A percentile compares a stretch with the other conserved stretches of the same genome.
These are phyloP conservation scores for Petasospora rhodanensis DNA, from an alignment of 1,139 yeast species.

Conservation along the genomic window DNA sequence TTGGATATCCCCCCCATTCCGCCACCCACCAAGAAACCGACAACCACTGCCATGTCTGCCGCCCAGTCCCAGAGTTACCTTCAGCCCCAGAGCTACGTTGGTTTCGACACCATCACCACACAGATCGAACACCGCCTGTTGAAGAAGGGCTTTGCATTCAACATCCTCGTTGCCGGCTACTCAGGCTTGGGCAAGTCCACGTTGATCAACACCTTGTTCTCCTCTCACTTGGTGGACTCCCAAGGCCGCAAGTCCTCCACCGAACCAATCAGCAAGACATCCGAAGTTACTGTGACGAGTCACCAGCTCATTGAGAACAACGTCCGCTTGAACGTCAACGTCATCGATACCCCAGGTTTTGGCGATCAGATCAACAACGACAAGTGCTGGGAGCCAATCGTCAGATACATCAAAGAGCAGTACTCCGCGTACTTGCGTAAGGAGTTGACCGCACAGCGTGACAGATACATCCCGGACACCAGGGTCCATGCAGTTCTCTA, in stretches of 20 bases:
- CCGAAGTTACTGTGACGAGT: slow-evolving; percentile 74
- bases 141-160: slow-evolving; percentile 92
- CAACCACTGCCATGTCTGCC: slow-evolving; percentile 7
- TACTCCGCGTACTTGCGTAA: slow-evolving; percentile 89
- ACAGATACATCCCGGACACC: slow-evolving; percentile 77
- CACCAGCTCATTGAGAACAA: slow-evolving; percentile 78
- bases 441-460: slow-evolving; percentile 95
- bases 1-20: too few relatives aligned
- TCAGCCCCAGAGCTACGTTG: slow-evolving; percentile 64
- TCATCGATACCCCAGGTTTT: slow-evolving; percentile 96
- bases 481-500: slow-evolving; percentile 92
- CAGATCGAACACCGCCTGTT: slow-evolving; percentile 91
- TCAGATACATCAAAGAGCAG: slow-evolving; percentile 94
- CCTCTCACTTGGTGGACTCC: slow-evolving; percentile 71
- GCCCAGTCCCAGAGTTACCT: slow-evolving; percentile 16
- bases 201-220: slow-evolving; percentile 81
- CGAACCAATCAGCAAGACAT: slow-evolving; percentile 83
- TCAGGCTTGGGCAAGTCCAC: slow-evolving; percentile 96
- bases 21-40: background rate
- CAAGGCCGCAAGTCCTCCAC: slow-evolving; percentile 54
- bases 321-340: slow-evolving; percentile 78
- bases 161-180: slow-evolving; percentile 88
- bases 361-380: slow-evolving; percentile 97
- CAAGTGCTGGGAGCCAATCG: slow-evolving; percentile 95
- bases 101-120: slow-evolving; percentile 92